These are phyloP conservation scores for Aquilaria yunnanensis DNA, from an alignment of 345 rosid genomes.

Conservation along the genomic window DNA sequence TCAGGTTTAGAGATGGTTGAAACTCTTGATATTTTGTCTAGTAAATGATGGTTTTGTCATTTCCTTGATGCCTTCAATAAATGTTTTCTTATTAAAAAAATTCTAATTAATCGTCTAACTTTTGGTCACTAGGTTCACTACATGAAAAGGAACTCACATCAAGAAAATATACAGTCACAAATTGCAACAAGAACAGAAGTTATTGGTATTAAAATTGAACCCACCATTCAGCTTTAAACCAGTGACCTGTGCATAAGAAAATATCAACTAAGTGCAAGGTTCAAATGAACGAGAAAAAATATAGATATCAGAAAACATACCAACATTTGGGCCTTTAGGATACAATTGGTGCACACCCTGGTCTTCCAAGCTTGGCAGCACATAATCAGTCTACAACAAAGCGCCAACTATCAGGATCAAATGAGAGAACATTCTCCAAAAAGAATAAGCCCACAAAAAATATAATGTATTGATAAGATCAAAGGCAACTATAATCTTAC, in stretches of 20 bases:
- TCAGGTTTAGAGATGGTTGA: too few relatives aligned
- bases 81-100: too few relatives aligned
- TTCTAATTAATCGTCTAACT: too few relatives aligned
- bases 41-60: too few relatives aligned
- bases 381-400: slow-evolving; percentile 59
- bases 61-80: too few relatives aligned
- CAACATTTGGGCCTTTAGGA: slow-evolving; percentile 61
- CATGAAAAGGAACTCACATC: too few relatives aligned
- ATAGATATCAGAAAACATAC: slow-evolving; percentile 24
- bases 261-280: not conserved
- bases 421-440: not conserved
- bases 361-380: slow-evolving; percentile 88
- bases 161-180: too few relatives aligned
- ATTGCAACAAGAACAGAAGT: too few relatives aligned
- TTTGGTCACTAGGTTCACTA: too few relatives aligned
- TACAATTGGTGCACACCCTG: slow-evolving; percentile 82
- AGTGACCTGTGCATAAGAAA: not conserved
- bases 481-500: slow-evolving; percentile 26
- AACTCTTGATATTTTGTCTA: too few relatives aligned
- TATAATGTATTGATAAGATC: not conserved
- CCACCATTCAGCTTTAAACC: not conserved
- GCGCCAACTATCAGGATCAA: not conserved
- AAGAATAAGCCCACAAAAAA: not conserved
- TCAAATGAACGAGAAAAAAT: not conserved
- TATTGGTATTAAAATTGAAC: too few relatives aligned